Conservation (phyloP, 1,284 basidiomycete genomes). For the Moesziomyces aphidis region DNA sequence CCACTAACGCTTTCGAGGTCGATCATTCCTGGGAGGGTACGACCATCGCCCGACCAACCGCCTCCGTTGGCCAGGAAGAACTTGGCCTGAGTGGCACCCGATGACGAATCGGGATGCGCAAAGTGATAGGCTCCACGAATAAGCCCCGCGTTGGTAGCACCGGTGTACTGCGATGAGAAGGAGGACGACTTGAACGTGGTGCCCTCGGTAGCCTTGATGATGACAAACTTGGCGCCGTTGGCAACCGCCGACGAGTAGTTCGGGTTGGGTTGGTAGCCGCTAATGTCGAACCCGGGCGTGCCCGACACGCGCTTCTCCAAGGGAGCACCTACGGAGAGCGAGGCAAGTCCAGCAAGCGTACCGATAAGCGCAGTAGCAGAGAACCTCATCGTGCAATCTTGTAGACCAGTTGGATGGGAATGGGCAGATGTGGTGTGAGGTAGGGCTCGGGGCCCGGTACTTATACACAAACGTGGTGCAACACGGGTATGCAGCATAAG, state of each 20-base stretch:
- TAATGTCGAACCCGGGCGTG: conserved; percentile 70
- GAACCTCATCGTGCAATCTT: conserved; percentile 16
- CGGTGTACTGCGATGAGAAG: conserved; percentile 73
- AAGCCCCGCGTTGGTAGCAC: conserved; percentile 73
- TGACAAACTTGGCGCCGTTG: conserved; percentile 75
- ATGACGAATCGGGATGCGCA: conserved; percentile 70
- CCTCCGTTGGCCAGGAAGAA: conserved; percentile 76
- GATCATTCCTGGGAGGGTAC: conserved; percentile 58
- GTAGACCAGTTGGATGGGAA: neutral
- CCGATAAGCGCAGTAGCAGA: conserved; percentile 16
- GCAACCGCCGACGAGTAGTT: conserved; percentile 73
- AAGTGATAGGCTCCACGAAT: conserved; percentile 76
- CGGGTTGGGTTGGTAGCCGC: conserved; percentile 72
- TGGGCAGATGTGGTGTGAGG: neutral
- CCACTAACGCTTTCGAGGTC: conserved; percentile 38
- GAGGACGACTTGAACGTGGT: conserved; percentile 69
- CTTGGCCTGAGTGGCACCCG: conserved; percentile 74
- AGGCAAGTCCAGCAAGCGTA: conserved; percentile 9
- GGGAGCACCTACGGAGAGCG: conserved; percentile 11
- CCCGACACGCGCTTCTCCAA: conserved; percentile 46
- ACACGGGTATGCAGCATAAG: no score
- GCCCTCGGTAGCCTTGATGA: conserved; percentile 79
- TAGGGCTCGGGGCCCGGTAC: neutral
- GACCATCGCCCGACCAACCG: conserved; percentile 51
- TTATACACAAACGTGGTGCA: conserved; percentile 2